phyloP scores from a whole-genome alignment of 2,329 filamentous ascomycete species.

The Cladophialophora chaetospira region DNA sequence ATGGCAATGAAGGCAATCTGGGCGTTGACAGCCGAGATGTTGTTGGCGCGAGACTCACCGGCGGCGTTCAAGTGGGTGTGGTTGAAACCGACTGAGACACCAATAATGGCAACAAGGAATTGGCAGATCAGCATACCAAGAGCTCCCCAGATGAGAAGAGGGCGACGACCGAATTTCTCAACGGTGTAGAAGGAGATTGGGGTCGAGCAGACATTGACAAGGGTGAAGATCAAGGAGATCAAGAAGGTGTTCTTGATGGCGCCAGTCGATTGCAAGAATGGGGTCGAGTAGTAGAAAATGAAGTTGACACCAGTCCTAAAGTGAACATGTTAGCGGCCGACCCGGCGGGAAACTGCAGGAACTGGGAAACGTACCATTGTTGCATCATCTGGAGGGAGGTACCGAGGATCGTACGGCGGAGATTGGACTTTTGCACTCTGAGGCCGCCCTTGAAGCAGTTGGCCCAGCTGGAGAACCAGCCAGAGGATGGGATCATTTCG shows the following conservation, averaged over 20 bases:
- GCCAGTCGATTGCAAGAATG: slow-evolving; percentile 77
- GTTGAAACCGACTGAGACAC: slow-evolving; percentile 40
- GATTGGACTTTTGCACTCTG: slow-evolving; percentile 53
- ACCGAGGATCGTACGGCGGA: slow-evolving; percentile 71
- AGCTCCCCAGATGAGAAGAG: slow-evolving; percentile 76
- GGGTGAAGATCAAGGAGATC: slow-evolving; percentile 80
- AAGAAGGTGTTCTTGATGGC: slow-evolving; percentile 78
- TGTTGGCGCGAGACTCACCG: slow-evolving; percentile 63
- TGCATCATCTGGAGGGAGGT: slow-evolving; percentile 80
- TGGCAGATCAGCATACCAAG: slow-evolving; percentile 82
- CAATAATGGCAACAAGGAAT: slow-evolving; percentile 74
- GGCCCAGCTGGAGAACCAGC: slow-evolving; percentile 55
- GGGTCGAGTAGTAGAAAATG: slow-evolving; percentile 82
- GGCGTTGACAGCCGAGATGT: slow-evolving; percentile 52
- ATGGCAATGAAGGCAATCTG: slow-evolving; percentile 88
- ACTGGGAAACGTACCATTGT: slow-evolving; percentile 51
- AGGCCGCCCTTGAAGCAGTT: slow-evolving; percentile 63
- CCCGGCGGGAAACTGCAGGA: background rate
- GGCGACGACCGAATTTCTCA: slow-evolving; percentile 77
- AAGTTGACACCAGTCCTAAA: slow-evolving; percentile 80
- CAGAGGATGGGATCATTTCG: slow-evolving; percentile 44
- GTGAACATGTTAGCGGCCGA: slow-evolving; percentile 73
- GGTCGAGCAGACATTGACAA: slow-evolving; percentile 85
- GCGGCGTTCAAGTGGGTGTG: slow-evolving; percentile 52
- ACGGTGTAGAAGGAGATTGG: slow-evolving; percentile 86